Conservation (phyloP, 2,329 filamentous ascomycete genomes). For the Microcyclosporella mali region DNA sequence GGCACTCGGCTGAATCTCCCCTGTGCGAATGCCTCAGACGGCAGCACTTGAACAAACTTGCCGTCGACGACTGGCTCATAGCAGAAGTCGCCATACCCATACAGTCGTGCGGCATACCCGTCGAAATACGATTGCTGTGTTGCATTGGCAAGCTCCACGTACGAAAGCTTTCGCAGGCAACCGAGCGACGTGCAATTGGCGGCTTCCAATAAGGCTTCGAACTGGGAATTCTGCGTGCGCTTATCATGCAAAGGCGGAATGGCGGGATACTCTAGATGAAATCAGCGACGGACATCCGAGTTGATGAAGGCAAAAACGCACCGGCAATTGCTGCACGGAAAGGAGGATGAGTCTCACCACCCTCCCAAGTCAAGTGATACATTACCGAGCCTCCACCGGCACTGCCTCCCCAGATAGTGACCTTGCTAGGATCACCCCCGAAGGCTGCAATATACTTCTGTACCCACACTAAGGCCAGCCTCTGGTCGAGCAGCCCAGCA, state of each 20-base stretch:
- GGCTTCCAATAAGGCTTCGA: conserved; percentile 22
- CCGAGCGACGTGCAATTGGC: conserved; percentile 28
- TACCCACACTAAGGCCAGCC: conserved; percentile 26
- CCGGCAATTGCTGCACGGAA: conserved; percentile 39
- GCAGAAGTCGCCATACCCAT: conserved; percentile 37
- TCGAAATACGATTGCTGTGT: conserved; percentile 10
- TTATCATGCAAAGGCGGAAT: conserved; percentile 28
- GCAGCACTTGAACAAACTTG: conserved; percentile 33
- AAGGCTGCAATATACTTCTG: conserved; percentile 24
- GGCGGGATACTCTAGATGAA: conserved; percentile 28
- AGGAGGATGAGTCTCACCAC: conserved; percentile 27
- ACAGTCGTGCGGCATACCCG: neutral
- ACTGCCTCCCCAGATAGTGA: conserved; percentile 23
- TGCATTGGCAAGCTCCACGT: conserved; percentile 1
- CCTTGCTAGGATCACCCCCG: conserved; percentile 22
- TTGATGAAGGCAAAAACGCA: neutral
- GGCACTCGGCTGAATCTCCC: conserved; percentile 35
- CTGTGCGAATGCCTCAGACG: conserved; percentile 29
- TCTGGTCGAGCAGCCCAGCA: conserved; percentile 26
- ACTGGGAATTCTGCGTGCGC: conserved; percentile 15
- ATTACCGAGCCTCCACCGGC: conserved; percentile 24
- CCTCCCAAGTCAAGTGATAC: conserved; percentile 13
- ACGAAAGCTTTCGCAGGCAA: conserved; percentile 23
- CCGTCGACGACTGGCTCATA: conserved; percentile 39
- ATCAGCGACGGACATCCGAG: neutral